Conservation (phyloP, 73 alveolate genomes). For the Stentor roeselii region DNA sequence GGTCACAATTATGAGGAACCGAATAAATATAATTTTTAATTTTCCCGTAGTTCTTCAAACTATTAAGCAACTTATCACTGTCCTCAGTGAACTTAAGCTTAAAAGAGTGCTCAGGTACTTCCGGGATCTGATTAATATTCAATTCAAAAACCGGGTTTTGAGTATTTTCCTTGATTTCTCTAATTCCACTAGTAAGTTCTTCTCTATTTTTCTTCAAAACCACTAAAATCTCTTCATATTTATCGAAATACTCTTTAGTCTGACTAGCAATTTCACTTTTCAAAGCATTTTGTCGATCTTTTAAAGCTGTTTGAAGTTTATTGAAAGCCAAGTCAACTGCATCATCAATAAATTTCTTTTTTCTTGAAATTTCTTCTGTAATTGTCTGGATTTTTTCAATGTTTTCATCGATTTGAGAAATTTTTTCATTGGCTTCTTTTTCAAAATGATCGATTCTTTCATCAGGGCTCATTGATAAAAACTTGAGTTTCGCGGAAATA, state of each 20-base stretch:
- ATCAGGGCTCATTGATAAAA: neutral
- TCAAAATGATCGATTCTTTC: neutral
- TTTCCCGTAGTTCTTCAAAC: too few relatives aligned
- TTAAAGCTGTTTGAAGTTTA: neutral
- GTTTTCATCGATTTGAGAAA: neutral
- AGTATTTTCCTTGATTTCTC: too few relatives aligned
- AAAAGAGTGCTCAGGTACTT: too few relatives aligned
- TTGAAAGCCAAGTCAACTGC: neutral
- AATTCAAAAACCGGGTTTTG: too few relatives aligned
- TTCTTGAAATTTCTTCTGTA: neutral
- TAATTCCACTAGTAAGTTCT: too few relatives aligned
- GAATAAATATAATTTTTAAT: too few relatives aligned
- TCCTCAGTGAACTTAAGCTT: too few relatives aligned
- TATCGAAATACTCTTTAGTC: neutral
- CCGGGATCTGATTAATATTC: too few relatives aligned
- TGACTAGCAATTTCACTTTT: neutral
- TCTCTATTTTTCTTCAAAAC: too few relatives aligned
- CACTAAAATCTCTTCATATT: neutral
- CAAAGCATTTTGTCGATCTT: neutral
- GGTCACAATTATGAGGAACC: too few relatives aligned
- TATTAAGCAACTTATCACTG: too few relatives aligned
- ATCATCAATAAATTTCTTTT: neutral
- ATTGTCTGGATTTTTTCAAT: neutral
- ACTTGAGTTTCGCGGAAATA: neutral
- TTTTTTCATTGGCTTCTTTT: neutral